phyloP scores from a whole-genome alignment of 192 early-diverging fungal species.

The Podila epicladia region DNA sequence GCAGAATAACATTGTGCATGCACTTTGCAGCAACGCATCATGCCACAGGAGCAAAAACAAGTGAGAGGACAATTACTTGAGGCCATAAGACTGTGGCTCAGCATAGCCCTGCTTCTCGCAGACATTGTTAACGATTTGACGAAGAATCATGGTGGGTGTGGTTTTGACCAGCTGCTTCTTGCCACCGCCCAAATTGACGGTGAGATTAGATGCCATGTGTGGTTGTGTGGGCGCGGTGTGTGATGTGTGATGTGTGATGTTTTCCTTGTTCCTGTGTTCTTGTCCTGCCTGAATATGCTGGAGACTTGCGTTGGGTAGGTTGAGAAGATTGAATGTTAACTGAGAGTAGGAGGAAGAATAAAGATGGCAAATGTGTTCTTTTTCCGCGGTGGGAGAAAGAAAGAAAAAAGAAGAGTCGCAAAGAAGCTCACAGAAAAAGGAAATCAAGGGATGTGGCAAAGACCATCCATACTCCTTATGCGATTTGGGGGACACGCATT shows the following conservation, averaged over 20 bases:
- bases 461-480: background rate
- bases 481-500: background rate
- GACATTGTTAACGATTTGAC: constrained; percentile 69
- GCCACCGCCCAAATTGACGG: constrained; percentile 59
- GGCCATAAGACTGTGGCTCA: constrained; percentile 63
- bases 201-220: constrained; percentile 69
- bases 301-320: background rate
- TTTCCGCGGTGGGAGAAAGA: background rate
- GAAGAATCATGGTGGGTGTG: constrained; percentile 78
- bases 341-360: background rate
- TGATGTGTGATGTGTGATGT: background rate
- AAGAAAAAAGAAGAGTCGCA: background rate
- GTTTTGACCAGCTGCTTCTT: constrained; percentile 70
- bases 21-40: background rate
- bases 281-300: too few species aligned
- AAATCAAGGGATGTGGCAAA: background rate
- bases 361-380: background rate
- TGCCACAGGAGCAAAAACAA: too few species aligned
- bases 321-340: background rate
- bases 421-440: background rate
- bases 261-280: too few species aligned
- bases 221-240: background rate
- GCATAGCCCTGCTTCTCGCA: constrained; percentile 66
- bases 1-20: background rate
- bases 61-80: constrained; percentile 57